Percentiles rank a stretch among this genome's conserved stretches.
phyloP scores from a whole-genome alignment of 768 basidiomycete species.

The Calocybe gangraenosa region DNA sequence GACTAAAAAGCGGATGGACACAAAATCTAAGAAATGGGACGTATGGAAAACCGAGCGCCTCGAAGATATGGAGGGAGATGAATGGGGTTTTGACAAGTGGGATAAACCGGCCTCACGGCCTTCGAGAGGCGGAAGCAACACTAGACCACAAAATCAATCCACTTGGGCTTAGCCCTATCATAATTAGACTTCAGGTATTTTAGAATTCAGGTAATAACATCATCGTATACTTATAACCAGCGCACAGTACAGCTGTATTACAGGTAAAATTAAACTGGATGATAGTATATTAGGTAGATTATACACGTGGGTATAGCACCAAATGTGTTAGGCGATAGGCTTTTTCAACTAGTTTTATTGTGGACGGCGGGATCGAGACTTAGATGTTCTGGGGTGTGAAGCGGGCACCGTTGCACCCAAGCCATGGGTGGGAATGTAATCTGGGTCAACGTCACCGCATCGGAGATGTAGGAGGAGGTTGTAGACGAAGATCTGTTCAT shows the following conservation, averaged over 20 bases:
- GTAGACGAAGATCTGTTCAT: constrained; percentile 86
- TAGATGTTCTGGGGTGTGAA: constrained; percentile 42
- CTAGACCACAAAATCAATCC: not conserved
- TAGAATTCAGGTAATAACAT: no score
- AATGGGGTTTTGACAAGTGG: constrained; percentile 53
- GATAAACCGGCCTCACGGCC: constrained; percentile 11
- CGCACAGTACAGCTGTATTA: not conserved
- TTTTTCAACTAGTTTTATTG: constrained; percentile 13
- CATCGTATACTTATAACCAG: no score
- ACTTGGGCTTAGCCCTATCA: no score
- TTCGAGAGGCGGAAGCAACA: not conserved
- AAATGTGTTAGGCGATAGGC: not conserved
- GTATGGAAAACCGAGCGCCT: constrained; percentile 44
- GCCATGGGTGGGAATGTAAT: constrained; percentile 78
- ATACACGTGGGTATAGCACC: not conserved
- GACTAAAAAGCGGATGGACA: constrained; percentile 12
- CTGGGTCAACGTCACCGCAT: constrained; percentile 69
- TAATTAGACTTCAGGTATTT: no score
- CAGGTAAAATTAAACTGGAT: constrained; percentile 1
- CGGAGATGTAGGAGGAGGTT: constrained; percentile 78
- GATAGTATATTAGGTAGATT: constrained; percentile 2
- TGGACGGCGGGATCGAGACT: constrained; percentile 52
- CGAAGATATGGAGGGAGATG: constrained; percentile 26
- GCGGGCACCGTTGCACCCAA: constrained; percentile 59
- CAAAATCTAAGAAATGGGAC: constrained; percentile 28